Evolutionary conservation across 352 stramenopile species (phyloP), one percentile per base, ranked within the genome.

Genomic region (Pythium vanterpoolii): DNA sequence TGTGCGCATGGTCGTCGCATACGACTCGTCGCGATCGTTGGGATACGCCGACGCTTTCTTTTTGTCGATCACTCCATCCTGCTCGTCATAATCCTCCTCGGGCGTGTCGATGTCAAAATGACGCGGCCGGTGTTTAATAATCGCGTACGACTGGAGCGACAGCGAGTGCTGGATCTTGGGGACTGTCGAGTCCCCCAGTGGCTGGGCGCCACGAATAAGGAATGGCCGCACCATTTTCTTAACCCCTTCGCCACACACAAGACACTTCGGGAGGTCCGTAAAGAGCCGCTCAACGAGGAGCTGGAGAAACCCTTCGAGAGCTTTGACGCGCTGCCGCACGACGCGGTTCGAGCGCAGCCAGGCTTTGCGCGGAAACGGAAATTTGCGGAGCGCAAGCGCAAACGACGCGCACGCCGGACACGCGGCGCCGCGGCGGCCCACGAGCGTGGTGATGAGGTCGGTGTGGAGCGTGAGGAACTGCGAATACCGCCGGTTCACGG

Each of bases 401-500:
- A 90, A 90, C 47, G 69, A 88, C 18, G 71, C 62, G 53, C 84
- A 93, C 55, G 78, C 81, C 4, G 84, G 74, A 28, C 84, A 93
- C 13, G 34, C 34, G 13, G 34, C 6, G 27, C 69, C 21, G 34
- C 54, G 50, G 68, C 61, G 33, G 56, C 26, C 28, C 9, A 44
- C 19, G 1, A 91, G 66, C 51, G 70, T 70, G 24, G 69, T 62
- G 53, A 88, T 69, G 46, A 93, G 63, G 48, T 89, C 79, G 51
- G 86, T 83, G 53, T 74, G 77, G 16, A 91, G 76, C 72, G 87
- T 75, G 58, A 92, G 73, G 66, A 93, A 93, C 72, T 93, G 84
- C 58, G 84, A 93, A 67, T 93, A 93, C 45, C 84, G 84, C 24
- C 84, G 82, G 62, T 93, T 93, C 38, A 93, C 83, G 0, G 82